These are phyloP conservation scores for Polymyxa betae DNA, from an alignment of 208 protist genomes.

Conservation along the genomic window DNA sequence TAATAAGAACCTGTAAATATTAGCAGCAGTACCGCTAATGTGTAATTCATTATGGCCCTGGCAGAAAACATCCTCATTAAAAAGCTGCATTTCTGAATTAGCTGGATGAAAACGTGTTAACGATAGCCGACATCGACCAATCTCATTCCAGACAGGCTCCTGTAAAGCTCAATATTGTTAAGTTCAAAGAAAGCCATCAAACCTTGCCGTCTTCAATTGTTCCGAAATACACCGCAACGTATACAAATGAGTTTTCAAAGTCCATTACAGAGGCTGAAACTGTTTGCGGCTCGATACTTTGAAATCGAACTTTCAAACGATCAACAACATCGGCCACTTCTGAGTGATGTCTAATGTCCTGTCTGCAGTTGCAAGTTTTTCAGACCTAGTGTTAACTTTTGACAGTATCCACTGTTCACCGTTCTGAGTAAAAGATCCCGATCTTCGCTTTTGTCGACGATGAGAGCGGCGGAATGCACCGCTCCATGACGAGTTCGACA, in stretches of 20 bases:
- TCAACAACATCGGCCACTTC: constrained; percentile 34
- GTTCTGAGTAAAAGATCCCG: neutral
- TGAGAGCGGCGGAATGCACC: neutral
- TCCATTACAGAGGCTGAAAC: neutral
- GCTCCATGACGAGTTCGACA: neutral
- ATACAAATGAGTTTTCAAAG: neutral
- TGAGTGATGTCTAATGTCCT: neutral
- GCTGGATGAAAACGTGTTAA: neutral
- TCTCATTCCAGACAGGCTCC: neutral
- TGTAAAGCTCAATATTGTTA: neutral
- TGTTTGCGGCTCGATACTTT: neutral
- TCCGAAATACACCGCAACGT: neutral
- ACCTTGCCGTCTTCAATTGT: neutral
- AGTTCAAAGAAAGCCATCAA: neutral
- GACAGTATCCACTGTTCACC: neutral
- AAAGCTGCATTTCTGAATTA: neutral
- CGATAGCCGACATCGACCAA: neutral
- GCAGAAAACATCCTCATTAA: neutral
- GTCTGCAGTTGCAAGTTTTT: no score
- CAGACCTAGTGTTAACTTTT: no score
- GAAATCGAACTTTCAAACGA: neutral
- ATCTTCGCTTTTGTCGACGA: neutral
- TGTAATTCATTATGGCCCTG: neutral
- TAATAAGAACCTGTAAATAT: neutral
- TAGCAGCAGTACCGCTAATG: neutral